phyloP scores from a whole-genome alignment of 495 filamentous ascomycete species.

The Penicillium cinerascens region DNA sequence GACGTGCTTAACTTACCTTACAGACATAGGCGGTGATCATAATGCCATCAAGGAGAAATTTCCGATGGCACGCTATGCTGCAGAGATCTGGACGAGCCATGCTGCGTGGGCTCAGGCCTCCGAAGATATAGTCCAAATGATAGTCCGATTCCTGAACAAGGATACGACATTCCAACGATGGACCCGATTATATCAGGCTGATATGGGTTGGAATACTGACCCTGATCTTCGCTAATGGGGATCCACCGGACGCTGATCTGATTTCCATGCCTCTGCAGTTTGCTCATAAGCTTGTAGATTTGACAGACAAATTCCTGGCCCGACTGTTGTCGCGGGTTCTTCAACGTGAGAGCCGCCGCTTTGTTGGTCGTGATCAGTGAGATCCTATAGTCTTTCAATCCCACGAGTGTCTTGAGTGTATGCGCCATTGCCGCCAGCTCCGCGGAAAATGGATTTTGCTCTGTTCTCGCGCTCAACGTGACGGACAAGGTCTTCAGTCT shows the following conservation, averaged over 20 bases:
- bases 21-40: slow-evolving; percentile 13
- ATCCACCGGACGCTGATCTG: slow-evolving; percentile 12
- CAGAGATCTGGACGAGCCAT: slow-evolving; percentile 15
- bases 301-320: too few relatives aligned
- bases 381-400: slow-evolving; percentile 8
- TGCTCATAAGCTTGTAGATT: slow-evolving; percentile 19
- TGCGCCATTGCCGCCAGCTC: slow-evolving; percentile 10
- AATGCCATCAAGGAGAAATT: slow-evolving; percentile 9
- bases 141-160: slow-evolving; percentile 11
- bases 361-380: slow-evolving; percentile 15
- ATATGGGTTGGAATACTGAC: neutral
- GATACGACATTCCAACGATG: slow-evolving; percentile 15
- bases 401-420: slow-evolving; percentile 5
- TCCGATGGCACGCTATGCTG: slow-evolving; percentile 21
- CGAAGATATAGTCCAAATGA: too few relatives aligned
- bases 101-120: neutral
- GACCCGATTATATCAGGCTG: slow-evolving; percentile 7
- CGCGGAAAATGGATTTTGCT: slow-evolving; percentile 9
- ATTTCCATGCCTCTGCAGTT: slow-evolving; percentile 17
- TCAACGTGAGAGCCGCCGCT: slow-evolving; percentile 9
- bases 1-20: slow-evolving; percentile 26
- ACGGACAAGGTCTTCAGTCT: slow-evolving; percentile 9
- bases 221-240: slow-evolving; percentile 5
- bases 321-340: slow-evolving; percentile 18
- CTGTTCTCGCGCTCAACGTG: slow-evolving; percentile 8